Conservation (phyloP, 495 filamentous ascomycete genomes). For the Patellaria atrata region DNA sequence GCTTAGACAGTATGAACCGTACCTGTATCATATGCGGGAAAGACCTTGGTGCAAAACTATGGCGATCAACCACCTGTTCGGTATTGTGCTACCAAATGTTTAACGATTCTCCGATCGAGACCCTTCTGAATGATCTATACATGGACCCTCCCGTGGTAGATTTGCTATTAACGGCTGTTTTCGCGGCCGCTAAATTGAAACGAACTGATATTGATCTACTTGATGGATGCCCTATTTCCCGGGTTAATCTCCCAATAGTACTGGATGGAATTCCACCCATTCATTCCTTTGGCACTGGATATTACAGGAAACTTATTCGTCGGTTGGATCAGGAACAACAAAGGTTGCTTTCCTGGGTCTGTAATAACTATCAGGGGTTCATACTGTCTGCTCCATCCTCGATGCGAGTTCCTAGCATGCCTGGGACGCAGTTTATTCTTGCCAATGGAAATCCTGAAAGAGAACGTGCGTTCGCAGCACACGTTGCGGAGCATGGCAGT, state of each 20-base stretch:
- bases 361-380: slow-evolving; percentile 22
- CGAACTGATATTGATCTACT: slow-evolving; percentile 17
- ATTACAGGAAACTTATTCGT: too few relatives aligned
- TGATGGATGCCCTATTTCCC: slow-evolving; percentile 21
- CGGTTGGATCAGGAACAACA: too few relatives aligned
- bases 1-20: slow-evolving; percentile 3
- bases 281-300: too few relatives aligned
- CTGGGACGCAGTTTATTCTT: slow-evolving; percentile 26
- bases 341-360: slow-evolving; percentile 23
- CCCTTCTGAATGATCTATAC: slow-evolving; percentile 11
- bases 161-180: slow-evolving; percentile 16
- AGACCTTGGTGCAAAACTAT: slow-evolving; percentile 6
- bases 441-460: slow-evolving; percentile 20
- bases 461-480: slow-evolving; percentile 17
- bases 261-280: too few relatives aligned
- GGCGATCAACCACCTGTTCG: slow-evolving; percentile 17
- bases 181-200: slow-evolving; percentile 13
- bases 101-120: slow-evolving; percentile 11
- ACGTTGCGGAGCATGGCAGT: slow-evolving; percentile 4
- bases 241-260: too few relatives aligned
- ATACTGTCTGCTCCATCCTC: slow-evolving; percentile 18
- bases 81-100: slow-evolving; percentile 10
- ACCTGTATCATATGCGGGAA: slow-evolving; percentile 21
- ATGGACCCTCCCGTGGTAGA: slow-evolving; percentile 13
- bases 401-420: slow-evolving; percentile 19